Conservation (phyloP, 495 filamentous ascomycete species). For the Annulohypoxylon stygium region DNA sequence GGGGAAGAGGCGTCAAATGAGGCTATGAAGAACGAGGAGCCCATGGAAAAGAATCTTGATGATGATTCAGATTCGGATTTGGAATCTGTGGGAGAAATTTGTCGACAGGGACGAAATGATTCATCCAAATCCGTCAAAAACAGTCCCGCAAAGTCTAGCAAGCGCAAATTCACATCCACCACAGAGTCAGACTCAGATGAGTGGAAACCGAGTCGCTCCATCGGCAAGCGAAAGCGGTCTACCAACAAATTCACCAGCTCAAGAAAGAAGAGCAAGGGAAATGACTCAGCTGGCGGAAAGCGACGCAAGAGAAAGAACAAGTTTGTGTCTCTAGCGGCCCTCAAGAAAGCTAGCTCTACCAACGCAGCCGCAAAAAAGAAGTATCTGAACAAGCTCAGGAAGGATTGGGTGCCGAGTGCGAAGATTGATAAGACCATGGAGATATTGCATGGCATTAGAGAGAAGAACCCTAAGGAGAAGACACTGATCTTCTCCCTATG, state of each 20-base stretch:
- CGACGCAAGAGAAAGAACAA: constrained; percentile 60
- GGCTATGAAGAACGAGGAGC: constrained; percentile 9
- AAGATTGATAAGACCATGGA: constrained; percentile 82
- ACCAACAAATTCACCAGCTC: constrained; percentile 26
- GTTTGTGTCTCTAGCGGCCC: constrained; percentile 67
- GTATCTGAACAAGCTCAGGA: constrained; percentile 72
- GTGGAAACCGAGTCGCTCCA: constrained; percentile 5
- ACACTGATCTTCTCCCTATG: constrained; percentile 95
- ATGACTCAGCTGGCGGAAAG: constrained; percentile 19
- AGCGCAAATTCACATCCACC: constrained; percentile 17
- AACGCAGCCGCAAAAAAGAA: constrained; percentile 69
- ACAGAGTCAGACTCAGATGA: constrained; percentile 1
- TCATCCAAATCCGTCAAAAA: constrained; percentile 16
- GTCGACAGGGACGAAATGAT: background rate
- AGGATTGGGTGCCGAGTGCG: constrained; percentile 74
- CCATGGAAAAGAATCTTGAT: background rate
- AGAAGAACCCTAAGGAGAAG: constrained; percentile 70
- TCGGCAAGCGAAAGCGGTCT: constrained; percentile 40
- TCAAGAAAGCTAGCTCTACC: constrained; percentile 72
- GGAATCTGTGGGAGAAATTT: constrained; percentile 19
- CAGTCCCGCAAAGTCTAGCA: background rate
- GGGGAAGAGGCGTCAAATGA: constrained; percentile 12
- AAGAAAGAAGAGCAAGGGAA: constrained; percentile 46
- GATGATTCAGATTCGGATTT: constrained; percentile 26
- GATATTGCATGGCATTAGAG: constrained; percentile 61